phyloP scores from a whole-genome alignment of 1,284 basidiomycete species.

The Trichosporon coremiiforme region DNA sequence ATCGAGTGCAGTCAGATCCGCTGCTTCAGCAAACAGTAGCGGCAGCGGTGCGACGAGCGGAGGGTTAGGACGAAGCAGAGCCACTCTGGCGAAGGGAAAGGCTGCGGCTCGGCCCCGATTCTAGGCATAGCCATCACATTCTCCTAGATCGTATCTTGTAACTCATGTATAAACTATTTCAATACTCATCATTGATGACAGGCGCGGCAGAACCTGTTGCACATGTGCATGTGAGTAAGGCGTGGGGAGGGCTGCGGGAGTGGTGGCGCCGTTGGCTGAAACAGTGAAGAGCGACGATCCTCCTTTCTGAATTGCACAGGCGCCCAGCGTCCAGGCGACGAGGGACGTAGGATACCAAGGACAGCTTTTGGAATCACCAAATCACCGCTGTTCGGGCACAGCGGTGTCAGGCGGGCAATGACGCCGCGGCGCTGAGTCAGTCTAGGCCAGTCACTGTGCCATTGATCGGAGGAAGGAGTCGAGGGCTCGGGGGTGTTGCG shows the following conservation, averaged over 20 bases:
- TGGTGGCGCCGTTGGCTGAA: neutral
- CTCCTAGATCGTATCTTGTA: neutral
- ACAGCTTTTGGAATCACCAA: neutral
- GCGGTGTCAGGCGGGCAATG: neutral
- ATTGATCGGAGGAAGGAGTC: neutral
- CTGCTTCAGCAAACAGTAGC: neutral
- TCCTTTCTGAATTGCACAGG: neutral
- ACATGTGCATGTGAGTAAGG: neutral
- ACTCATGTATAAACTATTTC: neutral
- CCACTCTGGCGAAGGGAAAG: neutral
- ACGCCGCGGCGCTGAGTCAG: conserved; percentile 3
- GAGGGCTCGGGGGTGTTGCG: neutral
- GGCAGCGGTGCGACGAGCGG: neutral
- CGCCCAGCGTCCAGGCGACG: neutral
- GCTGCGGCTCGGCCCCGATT: neutral
- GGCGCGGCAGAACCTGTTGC: neutral
- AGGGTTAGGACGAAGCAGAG: neutral
- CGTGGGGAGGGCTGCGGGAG: neutral
- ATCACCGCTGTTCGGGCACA: neutral
- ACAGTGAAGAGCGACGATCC: conserved; percentile 7
- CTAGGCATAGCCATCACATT: neutral
- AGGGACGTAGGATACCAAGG: neutral
- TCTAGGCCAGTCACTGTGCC: conserved; percentile 1
- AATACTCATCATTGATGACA: neutral
- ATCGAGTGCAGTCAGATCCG: neutral